These are phyloP conservation scores for Aspergillus glaucus DNA, from an alignment of 2,329 filamentous ascomycete genomes.

Conservation along the genomic window DNA sequence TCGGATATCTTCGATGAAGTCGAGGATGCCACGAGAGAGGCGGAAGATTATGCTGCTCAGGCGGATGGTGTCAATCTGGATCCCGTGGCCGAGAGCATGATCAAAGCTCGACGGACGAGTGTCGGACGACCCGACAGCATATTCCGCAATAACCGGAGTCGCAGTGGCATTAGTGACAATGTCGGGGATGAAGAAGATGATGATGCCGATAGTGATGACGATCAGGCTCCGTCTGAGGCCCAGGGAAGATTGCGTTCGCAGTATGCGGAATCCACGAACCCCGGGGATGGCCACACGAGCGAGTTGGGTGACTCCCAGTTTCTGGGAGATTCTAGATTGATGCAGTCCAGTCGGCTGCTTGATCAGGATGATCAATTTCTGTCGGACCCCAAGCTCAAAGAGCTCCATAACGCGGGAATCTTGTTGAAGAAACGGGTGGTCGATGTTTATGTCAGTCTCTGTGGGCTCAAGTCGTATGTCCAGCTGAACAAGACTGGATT, in stretches of 20 bases:
- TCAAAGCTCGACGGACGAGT: constrained; percentile 36
- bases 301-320: constrained; percentile 32
- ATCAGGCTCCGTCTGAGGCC: constrained; percentile 34
- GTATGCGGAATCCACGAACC: constrained; percentile 17
- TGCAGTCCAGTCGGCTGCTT: constrained; percentile 16
- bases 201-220: constrained; percentile 52
- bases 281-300: constrained; percentile 23
- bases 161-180: constrained; percentile 40
- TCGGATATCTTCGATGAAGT: constrained; percentile 78
- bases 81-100: constrained; percentile 36
- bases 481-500: constrained; percentile 97
- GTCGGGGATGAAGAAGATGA: constrained; percentile 49
- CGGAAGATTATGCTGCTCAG: constrained; percentile 61
- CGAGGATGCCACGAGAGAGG: constrained; percentile 67
- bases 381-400: constrained; percentile 64
- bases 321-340: constrained; percentile 16
- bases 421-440: constrained; percentile 90
- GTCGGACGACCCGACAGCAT: constrained; percentile 44
- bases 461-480: constrained; percentile 90
- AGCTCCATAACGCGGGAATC: constrained; percentile 64
- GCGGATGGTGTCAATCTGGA: constrained; percentile 39
- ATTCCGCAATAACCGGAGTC: constrained; percentile 46
- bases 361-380: constrained; percentile 60
- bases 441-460: constrained; percentile 81
- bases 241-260: background rate